Base-by-base conservation (phyloP, 805 yeast genomes). In the Millerago galiae region DNA sequence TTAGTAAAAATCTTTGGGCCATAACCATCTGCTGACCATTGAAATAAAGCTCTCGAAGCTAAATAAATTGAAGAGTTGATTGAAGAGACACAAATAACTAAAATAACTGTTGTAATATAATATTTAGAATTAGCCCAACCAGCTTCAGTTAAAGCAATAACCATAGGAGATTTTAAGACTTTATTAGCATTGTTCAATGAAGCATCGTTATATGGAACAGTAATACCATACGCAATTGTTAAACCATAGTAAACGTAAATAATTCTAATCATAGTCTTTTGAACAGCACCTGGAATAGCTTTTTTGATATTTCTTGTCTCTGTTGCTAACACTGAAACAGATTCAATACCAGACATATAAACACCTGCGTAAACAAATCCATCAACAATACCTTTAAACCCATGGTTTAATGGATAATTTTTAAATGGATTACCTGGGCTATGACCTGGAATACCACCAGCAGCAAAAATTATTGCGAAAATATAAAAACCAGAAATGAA, bases 321-420 rank as follows among this genome's bases (percentile, higher is more conserved):
- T 56, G 88, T 85, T 15, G 85, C 83, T n/a, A 85, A 70, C 34
- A 83, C 70, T 56, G 87, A 87, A 27, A 81, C 79, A 59, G 81
- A 71, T 61, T 83, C 93, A 43, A 83, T 79, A 61, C 90, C 90
- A 60, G 82, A 88, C 60, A 75, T 80, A 29, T 87, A 82, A 63
- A 81, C 81, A 27, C 84, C 83, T 18, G 90, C 86, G 45, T 75
- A 75, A 48, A 83, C 74, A 51, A 83, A 68, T 8, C 87, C 80
- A 43, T 68, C 69, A 0, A 77, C 83, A 35, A 79, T 69, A 40
- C 79, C 74, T 48, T 71, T 74, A 58, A 75, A 74, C 0, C 79
- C 80, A 35, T 59, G 46, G 4, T 62, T 62, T 44, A 74, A 63
- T 4, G 68, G 68, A 40, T 45, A 53, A 16, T 61, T 45, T 3